A percentile compares a stretch with the other conserved stretches of the same genome.
These are phyloP conservation scores for Nemania sp. DNA, from an alignment of 2,329 filamentous ascomycete genomes.

Conservation along the genomic window DNA sequence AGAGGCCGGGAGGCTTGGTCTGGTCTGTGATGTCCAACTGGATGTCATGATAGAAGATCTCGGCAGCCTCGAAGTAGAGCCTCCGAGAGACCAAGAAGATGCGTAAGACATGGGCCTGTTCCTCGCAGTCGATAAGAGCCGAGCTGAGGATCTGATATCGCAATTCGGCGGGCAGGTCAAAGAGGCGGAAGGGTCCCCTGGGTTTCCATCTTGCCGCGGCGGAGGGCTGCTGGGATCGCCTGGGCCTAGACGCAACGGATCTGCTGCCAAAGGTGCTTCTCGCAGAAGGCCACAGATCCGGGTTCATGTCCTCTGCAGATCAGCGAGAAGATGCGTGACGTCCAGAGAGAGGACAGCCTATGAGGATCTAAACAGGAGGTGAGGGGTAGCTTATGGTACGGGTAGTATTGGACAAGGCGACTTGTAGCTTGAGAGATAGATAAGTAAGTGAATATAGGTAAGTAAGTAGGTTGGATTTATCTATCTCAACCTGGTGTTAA, in stretches of 20 bases:
- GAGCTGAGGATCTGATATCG: slow-evolving; percentile 32
- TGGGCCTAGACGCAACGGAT: slow-evolving; percentile 32
- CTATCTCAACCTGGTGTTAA: too few species aligned
- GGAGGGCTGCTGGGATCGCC: slow-evolving; percentile 7
- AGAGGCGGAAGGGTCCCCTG: slow-evolving; percentile 35
- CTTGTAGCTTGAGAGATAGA: too few species aligned
- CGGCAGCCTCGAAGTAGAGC: slow-evolving; percentile 36
- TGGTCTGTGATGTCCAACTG: slow-evolving; percentile 30
- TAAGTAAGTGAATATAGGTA: too few species aligned
- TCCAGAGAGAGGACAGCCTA: too few species aligned
- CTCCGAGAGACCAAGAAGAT: slow-evolving; percentile 33
- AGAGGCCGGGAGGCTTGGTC: slow-evolving; percentile 27
- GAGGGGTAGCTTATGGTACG: too few species aligned
- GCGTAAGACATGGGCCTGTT: slow-evolving; percentile 26
- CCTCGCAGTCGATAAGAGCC: slow-evolving; percentile 24
- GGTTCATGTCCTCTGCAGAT: slow-evolving; percentile 18
- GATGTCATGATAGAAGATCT: slow-evolving; percentile 37
- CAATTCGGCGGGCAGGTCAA: slow-evolving; percentile 38
- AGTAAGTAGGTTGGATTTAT: too few species aligned
- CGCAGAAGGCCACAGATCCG: slow-evolving; percentile 1
- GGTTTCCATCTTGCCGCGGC: slow-evolving; percentile 16
- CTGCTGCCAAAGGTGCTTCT: slow-evolving; percentile 27
- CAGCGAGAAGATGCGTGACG: too few species aligned
- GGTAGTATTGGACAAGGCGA: too few species aligned
- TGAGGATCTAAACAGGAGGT: too few species aligned